Base-by-base conservation (phyloP, 2,329 filamentous ascomycete genomes). In the Penicillium vulpinum region DNA sequence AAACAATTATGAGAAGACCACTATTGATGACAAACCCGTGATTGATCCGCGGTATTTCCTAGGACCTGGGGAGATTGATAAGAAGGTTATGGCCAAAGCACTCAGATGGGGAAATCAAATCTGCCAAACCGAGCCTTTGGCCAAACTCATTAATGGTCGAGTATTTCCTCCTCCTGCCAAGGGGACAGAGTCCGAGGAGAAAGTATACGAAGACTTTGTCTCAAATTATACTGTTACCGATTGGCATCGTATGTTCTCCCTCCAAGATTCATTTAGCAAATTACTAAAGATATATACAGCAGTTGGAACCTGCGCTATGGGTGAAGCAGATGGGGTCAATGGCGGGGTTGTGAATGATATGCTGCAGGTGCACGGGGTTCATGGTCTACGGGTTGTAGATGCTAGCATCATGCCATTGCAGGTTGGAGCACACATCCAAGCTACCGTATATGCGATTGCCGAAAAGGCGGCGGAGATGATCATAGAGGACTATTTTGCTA, bases 31-130 rank as follows among this genome's bases (percentile, higher is more conserved):
- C 51, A 54, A 67, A 47, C 76, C 75, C 0, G 28, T 66, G 13
- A 80, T 81, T 33, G 70, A 81, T 31, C 78, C 79, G 0, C 62
- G 65, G 5, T 81, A 80, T 57, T 81, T 77, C 39, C 64, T 77
- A 66, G 78, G 78, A 15, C 70, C 75, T 0, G 80, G 80, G 0
- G 59, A 70, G 10, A 60, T 81, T 0, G 79, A 83, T 46, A 56
- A 78, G 6, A 71, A 78, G 1, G 68, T 74, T 21, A 78, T 83
- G 69, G 73, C 74, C 5, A 65, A 76, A 15, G 76, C 75, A 11
- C 67, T 75, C 1, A 69, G 70, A 0, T 77, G 83, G 29, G 71
- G 71, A 0, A 64, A 75, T 13, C 77, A 71, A 15, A 77, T 81
- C 26, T 69, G 71, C 9, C 52, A 60, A 13, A 76, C 77, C 0